Evolutionary conservation across 2,329 filamentous ascomycete genomes (phyloP), one percentile per base, ranked within the genome.

Genomic region (Colletotrichum siamense): DNA sequence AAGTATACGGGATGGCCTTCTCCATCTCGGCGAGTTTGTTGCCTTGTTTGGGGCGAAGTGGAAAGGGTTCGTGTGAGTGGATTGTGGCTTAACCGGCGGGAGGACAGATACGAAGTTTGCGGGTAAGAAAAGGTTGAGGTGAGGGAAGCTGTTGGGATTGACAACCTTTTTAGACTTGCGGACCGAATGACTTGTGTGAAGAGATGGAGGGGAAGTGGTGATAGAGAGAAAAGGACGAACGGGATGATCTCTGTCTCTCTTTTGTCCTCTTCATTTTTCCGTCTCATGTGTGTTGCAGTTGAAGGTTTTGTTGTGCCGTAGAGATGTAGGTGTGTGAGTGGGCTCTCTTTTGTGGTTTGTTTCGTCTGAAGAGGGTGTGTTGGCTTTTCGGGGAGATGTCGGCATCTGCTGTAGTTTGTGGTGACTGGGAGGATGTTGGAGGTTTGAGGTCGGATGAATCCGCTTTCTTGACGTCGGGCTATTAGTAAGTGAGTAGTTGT

Each of bases 221-320:
- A 34, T 61, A 32, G 57, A 61, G 16, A 61, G 22, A n/a, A n/a
- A 32, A 28, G 28, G 28, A 61, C 57, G 28, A 61, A 61, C 26
- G 28, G 57, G 10, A 30, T 28, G 18, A n/a, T 61, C 26, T n/a
- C 26, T 30, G 57, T 61, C 9, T 32, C 12, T 59, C 9, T 6
- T 16, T 36, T 24, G 24, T 24, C 24, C 24, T 13, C 26, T 7
- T 26, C 6, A 28, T 15, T 44, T 39, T 61, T 69, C 66, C 71
- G 64, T 73, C 64, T 73, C 64, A 66, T 62, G 71, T 69, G 64
- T 49, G 71, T 73, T 62, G 68, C 44, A 49, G 66, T 73, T 70
- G 39, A 49, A 39, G 15, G 39, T 49, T 36, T 70, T 57, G 8
- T 18, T 34, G n/a, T 49, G 26, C 65, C 28, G 44, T 62, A 15